These are phyloP conservation scores for Mucor piriformis DNA, from an alignment of 371 early-diverging fungal genomes.

Conservation along the genomic window DNA sequence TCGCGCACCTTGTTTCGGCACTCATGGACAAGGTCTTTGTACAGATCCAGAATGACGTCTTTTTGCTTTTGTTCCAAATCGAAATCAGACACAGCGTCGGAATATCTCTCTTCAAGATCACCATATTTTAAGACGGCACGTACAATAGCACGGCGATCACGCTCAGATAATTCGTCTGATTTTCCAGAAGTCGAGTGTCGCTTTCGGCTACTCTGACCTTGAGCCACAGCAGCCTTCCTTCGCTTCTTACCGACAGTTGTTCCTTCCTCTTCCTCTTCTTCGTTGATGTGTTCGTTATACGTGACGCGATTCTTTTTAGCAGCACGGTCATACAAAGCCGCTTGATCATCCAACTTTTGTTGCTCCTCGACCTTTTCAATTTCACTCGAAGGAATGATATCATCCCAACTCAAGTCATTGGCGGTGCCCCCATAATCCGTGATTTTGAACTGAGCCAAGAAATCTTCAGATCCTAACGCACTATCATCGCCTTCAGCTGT, in stretches of 20 bases:
- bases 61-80: constrained; percentile 76
- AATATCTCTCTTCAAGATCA: constrained; percentile 73
- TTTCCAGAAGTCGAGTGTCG: constrained; percentile 24
- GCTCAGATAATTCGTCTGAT: constrained; percentile 62
- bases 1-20: constrained; percentile 74
- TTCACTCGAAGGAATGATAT: constrained; percentile 91
- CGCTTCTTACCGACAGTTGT: constrained; percentile 13
- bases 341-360: constrained; percentile 44
- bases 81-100: constrained; percentile 78
- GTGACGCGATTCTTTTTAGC: constrained; percentile 48
- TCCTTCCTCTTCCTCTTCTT: constrained; percentile 34
- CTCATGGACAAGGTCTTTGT: constrained; percentile 65
- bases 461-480: constrained; percentile 82
- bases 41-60: constrained; percentile 58
- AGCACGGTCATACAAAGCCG: constrained; percentile 54
- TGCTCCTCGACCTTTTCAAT: constrained; percentile 71
- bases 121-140: constrained; percentile 85
- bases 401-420: constrained; percentile 88
- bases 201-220: constrained; percentile 12
- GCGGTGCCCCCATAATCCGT: constrained; percentile 87
- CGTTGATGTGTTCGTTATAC: constrained; percentile 40
- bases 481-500: constrained; percentile 67
- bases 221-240: neutral
- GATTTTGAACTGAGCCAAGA: constrained; percentile 92
- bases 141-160: constrained; percentile 81